A percentile compares a stretch with the other conserved stretches of the same genome.
phyloP scores from a whole-genome alignment of 2,329 filamentous ascomycete species.

The Phyllosticta paracitricarpa region DNA sequence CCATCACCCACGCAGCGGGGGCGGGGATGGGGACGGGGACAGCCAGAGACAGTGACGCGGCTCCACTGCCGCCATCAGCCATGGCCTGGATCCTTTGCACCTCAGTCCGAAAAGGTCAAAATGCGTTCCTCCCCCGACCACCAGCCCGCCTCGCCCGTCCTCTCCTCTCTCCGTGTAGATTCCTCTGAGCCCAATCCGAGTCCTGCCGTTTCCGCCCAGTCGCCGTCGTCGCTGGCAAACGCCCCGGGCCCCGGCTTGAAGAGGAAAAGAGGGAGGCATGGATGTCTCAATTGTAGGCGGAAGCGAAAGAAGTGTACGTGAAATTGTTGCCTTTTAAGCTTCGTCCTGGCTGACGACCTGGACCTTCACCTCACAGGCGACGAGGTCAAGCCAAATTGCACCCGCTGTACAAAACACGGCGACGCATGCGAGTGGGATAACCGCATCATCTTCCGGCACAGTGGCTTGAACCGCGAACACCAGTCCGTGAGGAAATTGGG shows the following conservation, averaged over 20 bases:
- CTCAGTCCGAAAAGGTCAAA: background rate
- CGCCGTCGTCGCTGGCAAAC: background rate
- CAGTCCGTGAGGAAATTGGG: constrained; percentile 10
- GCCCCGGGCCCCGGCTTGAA: background rate
- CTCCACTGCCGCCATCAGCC: background rate
- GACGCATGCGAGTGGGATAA: constrained; percentile 15
- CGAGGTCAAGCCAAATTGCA: constrained; percentile 15
- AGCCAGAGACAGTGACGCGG: too few relatives aligned
- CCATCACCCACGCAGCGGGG: too few relatives aligned
- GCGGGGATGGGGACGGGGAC: too few relatives aligned
- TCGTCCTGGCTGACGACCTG: background rate
- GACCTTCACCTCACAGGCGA: constrained; percentile 4
- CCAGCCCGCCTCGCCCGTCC: background rate
- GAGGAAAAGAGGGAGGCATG: constrained; percentile 9
- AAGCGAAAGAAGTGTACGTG: constrained; percentile 14
- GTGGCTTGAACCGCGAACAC: constrained; percentile 5
- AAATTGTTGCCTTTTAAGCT: too few relatives aligned
- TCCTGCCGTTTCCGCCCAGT: background rate
- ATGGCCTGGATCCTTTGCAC: background rate
- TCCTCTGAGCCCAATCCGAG: background rate
- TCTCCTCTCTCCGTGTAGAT: background rate
- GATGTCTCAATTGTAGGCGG: constrained; percentile 14
- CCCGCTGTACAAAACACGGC: constrained; percentile 13
- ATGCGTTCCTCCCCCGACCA: background rate
- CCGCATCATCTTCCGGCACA: constrained; percentile 15